Percentiles rank a stretch among this genome's conserved stretches.
Evolutionary conservation across 2,329 filamentous ascomycete genomes (phyloP).

Genomic region (Arthrobotrys entomopaga): DNA sequence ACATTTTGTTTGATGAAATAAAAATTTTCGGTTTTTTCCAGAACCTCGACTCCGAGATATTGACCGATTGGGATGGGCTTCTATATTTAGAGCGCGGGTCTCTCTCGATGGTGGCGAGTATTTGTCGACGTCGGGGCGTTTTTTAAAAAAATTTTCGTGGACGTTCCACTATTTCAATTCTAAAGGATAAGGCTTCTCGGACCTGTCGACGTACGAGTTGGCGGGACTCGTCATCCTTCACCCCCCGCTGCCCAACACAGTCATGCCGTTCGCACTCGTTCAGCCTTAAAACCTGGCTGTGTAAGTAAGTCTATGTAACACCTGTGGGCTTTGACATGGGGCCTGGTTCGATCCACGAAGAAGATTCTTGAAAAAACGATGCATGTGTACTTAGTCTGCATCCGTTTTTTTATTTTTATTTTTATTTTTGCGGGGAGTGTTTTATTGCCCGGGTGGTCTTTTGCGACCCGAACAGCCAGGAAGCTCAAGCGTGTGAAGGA

Average conservation of each 20-base stretch:
- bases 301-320: conserved; percentile 14
- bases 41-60: conserved; percentile 22
- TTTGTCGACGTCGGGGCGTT: neutral
- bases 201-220: conserved; percentile 1
- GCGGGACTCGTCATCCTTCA: conserved; percentile 16
- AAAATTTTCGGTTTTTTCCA: conserved; percentile 14
- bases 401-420: too few relatives aligned
- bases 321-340: neutral
- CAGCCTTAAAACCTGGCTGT: conserved; percentile 29
- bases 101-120: neutral
- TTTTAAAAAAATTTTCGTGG: too few relatives aligned
- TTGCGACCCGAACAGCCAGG: neutral
- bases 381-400: too few relatives aligned
- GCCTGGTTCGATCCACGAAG: conserved; percentile 2
- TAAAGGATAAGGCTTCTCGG: too few relatives aligned
- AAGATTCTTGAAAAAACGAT: too few relatives aligned
- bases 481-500: too few relatives aligned
- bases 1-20: neutral
- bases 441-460: neutral
- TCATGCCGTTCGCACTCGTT: neutral
- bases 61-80: conserved; percentile 32
- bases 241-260: neutral
- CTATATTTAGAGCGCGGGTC: conserved; percentile 20
- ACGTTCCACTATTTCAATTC: too few relatives aligned
- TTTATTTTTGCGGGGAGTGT: conserved; percentile 6